phyloP scores from a whole-genome alignment of 768 basidiomycete genomes.

The Harrya chromipes region DNA sequence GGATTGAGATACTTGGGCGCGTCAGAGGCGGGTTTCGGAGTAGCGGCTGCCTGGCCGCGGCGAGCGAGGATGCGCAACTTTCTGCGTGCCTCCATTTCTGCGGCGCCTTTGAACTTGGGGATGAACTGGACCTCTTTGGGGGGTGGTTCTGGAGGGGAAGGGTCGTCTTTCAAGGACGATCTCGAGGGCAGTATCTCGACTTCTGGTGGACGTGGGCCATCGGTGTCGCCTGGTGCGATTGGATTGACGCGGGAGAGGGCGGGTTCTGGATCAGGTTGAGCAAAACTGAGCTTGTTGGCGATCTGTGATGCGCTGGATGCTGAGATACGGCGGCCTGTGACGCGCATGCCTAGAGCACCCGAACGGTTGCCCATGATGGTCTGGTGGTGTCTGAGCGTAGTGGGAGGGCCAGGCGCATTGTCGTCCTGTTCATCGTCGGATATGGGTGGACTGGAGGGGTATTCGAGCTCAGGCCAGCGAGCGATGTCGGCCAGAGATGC shows the following conservation, averaged over 20 bases:
- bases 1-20: conserved; percentile 43
- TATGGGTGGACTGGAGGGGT: conserved; percentile 67
- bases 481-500: conserved; percentile 75
- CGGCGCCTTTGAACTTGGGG: conserved; percentile 78
- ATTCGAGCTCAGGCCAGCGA: conserved; percentile 81
- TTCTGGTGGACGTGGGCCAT: conserved; percentile 9
- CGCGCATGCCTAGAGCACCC: conserved; percentile 75
- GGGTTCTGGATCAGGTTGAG: conserved; percentile 10
- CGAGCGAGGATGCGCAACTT: conserved; percentile 65
- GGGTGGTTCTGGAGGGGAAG: conserved; percentile 33
- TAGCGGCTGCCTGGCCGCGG: conserved; percentile 34
- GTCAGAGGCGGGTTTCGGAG: conserved; percentile 23
- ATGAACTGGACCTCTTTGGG: conserved; percentile 59
- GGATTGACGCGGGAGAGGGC: conserved; percentile 11
- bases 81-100: conserved; percentile 81
- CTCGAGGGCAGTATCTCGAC: background rate
- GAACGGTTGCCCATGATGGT: conserved; percentile 80
- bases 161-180: conserved; percentile 13
- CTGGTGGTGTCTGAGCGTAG: conserved; percentile 74
- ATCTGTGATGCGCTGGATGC: conserved; percentile 44
- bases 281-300: conserved; percentile 1
- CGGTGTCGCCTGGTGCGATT: conserved; percentile 8
- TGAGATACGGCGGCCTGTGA: conserved; percentile 59
- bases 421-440: conserved; percentile 63
- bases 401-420: conserved; percentile 29